Evolutionary conservation across 495 filamentous ascomycete genomes (phyloP), one percentile per base, ranked within the genome.

Genomic region (Aspergillus mulundensis): DNA sequence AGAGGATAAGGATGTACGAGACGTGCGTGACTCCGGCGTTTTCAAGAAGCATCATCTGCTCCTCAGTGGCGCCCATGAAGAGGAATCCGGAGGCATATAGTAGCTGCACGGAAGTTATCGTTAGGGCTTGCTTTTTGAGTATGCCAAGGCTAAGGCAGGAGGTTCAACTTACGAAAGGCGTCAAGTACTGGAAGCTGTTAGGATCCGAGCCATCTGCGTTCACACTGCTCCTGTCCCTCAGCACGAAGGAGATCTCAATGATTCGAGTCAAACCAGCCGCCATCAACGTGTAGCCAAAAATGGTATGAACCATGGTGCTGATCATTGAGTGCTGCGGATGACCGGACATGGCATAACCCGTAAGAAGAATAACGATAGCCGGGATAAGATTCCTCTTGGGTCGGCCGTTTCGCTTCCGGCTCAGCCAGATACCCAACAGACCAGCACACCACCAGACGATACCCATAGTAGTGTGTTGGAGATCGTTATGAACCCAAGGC

Each of bases 261-360:
- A 97, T 88, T 44, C 94, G 81, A 0, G 88, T 83, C 15, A 87
- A 30, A 19, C 91, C 94, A 8, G 90, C 92, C 0, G 83, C 88
- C 93, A 97, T 98, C 38, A 98, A 80, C 0, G 89, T 96, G 63
- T 96, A 97, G 7, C 94, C 94, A 62, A 97, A 98, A 50, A 95
- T 76, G n/a, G 80, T 77, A 70, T 98, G 95, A 5, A 95, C 85
- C 84, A 89, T 90, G 42, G 87, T 92, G 62, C 89, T 95, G 60
- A 97, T 79, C 72, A 82, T 81, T 50, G 96, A 68, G 7, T 79
- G 72, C 68, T 98, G 95, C 7, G 92, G 84, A 69, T 98, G 94
- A 14, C 84, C 84, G 39, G 87, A 82, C 91, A 98, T 97, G 38
- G 83, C 91, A 83, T 87, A 98, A n/a, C 94, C 94, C 3, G 94